Evolutionary conservation across 352 stramenopile genomes (phyloP).

Genomic region (Pythium apleroticum): DNA sequence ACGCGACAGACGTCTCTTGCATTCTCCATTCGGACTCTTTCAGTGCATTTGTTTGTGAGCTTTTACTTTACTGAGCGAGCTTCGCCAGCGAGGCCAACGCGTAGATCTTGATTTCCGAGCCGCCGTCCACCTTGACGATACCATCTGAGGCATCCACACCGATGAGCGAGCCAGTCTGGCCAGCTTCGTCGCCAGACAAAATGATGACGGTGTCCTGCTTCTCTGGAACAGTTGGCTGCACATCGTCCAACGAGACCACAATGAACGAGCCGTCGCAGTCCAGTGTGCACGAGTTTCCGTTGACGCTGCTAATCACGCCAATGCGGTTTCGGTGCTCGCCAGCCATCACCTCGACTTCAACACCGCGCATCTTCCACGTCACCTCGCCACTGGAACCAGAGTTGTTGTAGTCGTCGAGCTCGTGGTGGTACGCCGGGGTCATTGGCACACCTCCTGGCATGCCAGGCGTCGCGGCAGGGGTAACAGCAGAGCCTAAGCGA

Average conservation of each 20-base stretch:
- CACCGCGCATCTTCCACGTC: conserved; percentile 88
- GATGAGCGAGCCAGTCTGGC: conserved; percentile 82
- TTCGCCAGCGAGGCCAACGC: conserved; percentile 80
- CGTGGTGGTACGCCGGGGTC: conserved; percentile 71
- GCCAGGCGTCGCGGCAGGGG: conserved; percentile 68
- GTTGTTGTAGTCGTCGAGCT: conserved; percentile 43
- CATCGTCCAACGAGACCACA: conserved; percentile 59
- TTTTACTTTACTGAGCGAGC: conserved; percentile 68
- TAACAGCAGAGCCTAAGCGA: conserved; percentile 65
- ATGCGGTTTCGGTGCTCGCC: conserved; percentile 70
- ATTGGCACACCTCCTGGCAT: conserved; percentile 73
- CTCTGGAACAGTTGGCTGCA: conserved; percentile 78
- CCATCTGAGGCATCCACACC: conserved; percentile 84
- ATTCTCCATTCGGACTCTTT: conserved; percentile 8
- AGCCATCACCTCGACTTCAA: conserved; percentile 75
- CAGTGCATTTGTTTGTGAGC: conserved; percentile 18
- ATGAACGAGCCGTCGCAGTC: conserved; percentile 78
- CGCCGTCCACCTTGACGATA: conserved; percentile 88
- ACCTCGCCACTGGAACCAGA: conserved; percentile 53
- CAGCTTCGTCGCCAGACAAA: conserved; percentile 81
- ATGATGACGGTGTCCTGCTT: conserved; percentile 90
- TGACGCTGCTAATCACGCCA: conserved; percentile 77
- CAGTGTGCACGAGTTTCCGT: conserved; percentile 68
- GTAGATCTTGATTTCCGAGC: conserved; percentile 91
- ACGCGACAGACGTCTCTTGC: neutral